Evolutionary conservation across 2,329 filamentous ascomycete genomes (phyloP), one percentile per base, ranked within the genome.

Genomic region (Thelonectria olida): DNA sequence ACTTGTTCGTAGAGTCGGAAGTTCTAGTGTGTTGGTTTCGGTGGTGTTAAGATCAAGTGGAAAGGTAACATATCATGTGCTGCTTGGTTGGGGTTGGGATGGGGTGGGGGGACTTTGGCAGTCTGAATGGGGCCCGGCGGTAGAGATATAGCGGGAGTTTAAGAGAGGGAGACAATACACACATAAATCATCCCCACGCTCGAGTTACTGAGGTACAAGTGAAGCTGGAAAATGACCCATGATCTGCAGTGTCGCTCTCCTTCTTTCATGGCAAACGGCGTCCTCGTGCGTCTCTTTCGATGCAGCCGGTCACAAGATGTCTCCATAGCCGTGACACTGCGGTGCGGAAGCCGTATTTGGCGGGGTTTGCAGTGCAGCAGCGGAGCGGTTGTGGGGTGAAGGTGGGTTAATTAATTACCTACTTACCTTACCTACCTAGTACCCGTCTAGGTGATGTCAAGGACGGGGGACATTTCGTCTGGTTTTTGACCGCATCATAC

Each of bases 41-140:
- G 22, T 38, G 48, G 44, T 44, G 49, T 50, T 28, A 27, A 17
- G 36, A 22, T 27, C 56, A 41, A 48, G 23, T 31, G 15, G 6
- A 13, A 45, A 5, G 5, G 20, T 13, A 31, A 10, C 28, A 31
- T 31, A 12, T 20, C 15, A 47, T 45, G 41, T 27, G 52, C 15
- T 38, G 42, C 34, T n/a, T 34, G 23, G 42, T 49, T 56, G 45
- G 34, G 45, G 53, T 34, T 49, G 44, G 47, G 54, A 28, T 34
- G 45, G 41, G 47, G 47, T 41, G 58, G 49, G 58, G 58, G 52
- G 48, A 54, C 27, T 28, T 39, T 51, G 28, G 28, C 12, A 23
- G 23, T n/a, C n/a, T n/a, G n/a, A 45, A 54, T 51, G 36, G 54
- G 39, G 25, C 36, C 54, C 10, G 25, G 31, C 41, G 53, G n/a